Evolutionary conservation across 257 asterid species (phyloP).

Genomic region (Solanum pinnatisectum): DNA sequence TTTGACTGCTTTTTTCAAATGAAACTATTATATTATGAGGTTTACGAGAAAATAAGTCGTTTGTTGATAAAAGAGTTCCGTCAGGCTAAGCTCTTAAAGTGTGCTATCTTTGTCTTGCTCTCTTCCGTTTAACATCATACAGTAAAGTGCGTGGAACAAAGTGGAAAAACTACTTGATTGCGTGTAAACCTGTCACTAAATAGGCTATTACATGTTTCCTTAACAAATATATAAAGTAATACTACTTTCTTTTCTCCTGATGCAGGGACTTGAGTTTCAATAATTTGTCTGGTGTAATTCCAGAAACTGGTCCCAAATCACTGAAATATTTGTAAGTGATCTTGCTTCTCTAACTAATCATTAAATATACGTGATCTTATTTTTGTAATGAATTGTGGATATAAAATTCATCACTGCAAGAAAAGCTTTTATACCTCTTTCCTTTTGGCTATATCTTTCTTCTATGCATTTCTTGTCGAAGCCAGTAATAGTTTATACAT

Average conservation of each 20-base stretch:
- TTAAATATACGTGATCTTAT: background rate
- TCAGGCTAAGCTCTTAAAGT: background rate
- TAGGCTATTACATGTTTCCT: background rate
- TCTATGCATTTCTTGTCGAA: background rate
- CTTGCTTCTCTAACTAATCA: background rate
- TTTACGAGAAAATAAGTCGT: background rate
- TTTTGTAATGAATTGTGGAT: background rate
- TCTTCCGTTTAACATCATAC: background rate
- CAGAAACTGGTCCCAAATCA: background rate
- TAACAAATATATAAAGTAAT: background rate
- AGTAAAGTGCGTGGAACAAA: background rate
- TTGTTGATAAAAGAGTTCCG: background rate
- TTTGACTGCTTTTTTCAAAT: background rate
- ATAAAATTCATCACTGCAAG: background rate
- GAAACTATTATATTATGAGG: background rate
- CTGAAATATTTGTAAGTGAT: background rate
- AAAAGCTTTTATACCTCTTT: background rate
- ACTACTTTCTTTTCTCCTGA: background rate
- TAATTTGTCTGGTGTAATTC: background rate
- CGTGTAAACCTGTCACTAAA: background rate
- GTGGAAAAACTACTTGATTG: background rate
- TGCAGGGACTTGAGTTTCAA: constrained; percentile 6
- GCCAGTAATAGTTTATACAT: background rate
- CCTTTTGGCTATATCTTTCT: background rate
- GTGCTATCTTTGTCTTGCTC: background rate